phyloP scores from a whole-genome alignment of 495 filamentous ascomycete genomes.

The Penicillium goetzii region DNA sequence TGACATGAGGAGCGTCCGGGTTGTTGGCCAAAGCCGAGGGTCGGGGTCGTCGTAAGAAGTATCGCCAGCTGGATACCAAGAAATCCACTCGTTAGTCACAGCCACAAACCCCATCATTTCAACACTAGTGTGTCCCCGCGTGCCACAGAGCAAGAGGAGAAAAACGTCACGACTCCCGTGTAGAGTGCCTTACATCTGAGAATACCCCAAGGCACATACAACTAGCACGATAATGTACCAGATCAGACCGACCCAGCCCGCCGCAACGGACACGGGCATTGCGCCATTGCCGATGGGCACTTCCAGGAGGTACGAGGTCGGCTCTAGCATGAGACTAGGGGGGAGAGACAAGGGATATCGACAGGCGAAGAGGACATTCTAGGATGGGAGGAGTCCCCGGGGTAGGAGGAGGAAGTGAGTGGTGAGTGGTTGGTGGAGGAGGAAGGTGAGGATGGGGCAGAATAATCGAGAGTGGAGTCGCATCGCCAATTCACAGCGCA shows the following conservation, averaged over 20 bases:
- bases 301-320: constrained; percentile 33
- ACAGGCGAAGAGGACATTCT: constrained; percentile 33
- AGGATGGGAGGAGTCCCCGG: constrained; percentile 15
- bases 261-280: constrained; percentile 36
- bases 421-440: constrained; percentile 12
- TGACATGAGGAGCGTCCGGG: constrained; percentile 72
- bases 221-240: constrained; percentile 61
- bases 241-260: constrained; percentile 57
- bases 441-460: background rate
- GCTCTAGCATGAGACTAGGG: constrained; percentile 42
- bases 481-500: constrained; percentile 2
- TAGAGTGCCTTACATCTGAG: constrained; percentile 56
- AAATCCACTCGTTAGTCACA: constrained; percentile 19
- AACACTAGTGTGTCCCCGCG: constrained; percentile 12
- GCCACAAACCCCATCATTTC: constrained; percentile 6
- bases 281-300: constrained; percentile 42
- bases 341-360: constrained; percentile 7
- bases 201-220: constrained; percentile 62
- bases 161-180: background rate
- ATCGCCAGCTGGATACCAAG: constrained; percentile 44
- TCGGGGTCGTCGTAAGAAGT: constrained; percentile 46
- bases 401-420: constrained; percentile 4
- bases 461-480: background rate
- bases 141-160: constrained; percentile 16
- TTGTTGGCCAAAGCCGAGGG: constrained; percentile 35